Conservation (phyloP, 192 early-diverging fungal genomes). For the Helicostylum pulchrum region DNA sequence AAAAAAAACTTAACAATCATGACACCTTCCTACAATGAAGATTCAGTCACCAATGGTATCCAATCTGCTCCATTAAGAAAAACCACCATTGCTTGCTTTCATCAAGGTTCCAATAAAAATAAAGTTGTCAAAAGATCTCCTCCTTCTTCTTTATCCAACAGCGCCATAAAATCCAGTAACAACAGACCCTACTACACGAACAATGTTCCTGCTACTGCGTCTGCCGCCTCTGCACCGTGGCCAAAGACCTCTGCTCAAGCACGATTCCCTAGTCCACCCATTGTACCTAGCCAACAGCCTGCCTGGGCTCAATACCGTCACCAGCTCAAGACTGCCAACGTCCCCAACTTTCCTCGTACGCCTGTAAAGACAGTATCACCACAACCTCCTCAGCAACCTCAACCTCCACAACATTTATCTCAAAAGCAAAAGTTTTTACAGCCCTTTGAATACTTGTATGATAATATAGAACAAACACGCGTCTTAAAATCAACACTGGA, state of each 20-base stretch:
- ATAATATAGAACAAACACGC: slow-evolving; percentile 58
- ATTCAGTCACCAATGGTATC: slow-evolving; percentile 23
- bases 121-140: slow-evolving; percentile 23
- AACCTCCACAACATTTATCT: slow-evolving; percentile 39
- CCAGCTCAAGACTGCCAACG: not conserved
- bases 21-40: slow-evolving; percentile 43
- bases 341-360: slow-evolving; percentile 22
- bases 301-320: slow-evolving; percentile 4
- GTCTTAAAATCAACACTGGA: slow-evolving; percentile 65
- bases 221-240: not conserved
- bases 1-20: slow-evolving; percentile 43
- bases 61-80: slow-evolving; percentile 41
- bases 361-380: slow-evolving; percentile 42
- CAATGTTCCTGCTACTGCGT: slow-evolving; percentile 8
- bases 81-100: not conserved
- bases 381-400: slow-evolving; percentile 50
- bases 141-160: slow-evolving; percentile 9
- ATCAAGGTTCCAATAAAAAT: slow-evolving; percentile 20
- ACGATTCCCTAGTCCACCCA: slow-evolving; percentile 37
- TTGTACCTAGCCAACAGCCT: slow-evolving; percentile 39
- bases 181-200: not conserved
- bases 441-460: slow-evolving; percentile 53
- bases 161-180: not conserved
- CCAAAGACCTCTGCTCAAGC: slow-evolving; percentile 5
- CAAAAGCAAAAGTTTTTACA: slow-evolving; percentile 56